phyloP scores from a whole-genome alignment of 208 protist species.

The Trypanosoma grayi region DNA sequence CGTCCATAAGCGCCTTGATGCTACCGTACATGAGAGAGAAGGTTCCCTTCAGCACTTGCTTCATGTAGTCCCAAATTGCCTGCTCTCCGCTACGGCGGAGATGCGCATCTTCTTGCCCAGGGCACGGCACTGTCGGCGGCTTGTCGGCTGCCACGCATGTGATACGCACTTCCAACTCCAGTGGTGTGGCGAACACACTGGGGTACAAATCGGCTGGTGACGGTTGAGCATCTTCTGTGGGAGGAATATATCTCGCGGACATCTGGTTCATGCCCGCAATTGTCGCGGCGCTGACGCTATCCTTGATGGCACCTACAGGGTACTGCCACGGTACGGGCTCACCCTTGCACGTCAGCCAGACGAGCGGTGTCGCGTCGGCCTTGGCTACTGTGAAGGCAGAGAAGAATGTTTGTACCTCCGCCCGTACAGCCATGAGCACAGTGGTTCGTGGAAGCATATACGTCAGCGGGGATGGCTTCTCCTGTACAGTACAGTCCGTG shows the following conservation, averaged over 20 bases:
- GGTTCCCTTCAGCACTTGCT: slow-evolving; percentile 30
- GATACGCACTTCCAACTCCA: slow-evolving; percentile 25
- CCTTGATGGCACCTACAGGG: slow-evolving; percentile 61
- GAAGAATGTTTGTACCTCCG: slow-evolving; percentile 52
- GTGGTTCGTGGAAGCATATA: slow-evolving; percentile 72
- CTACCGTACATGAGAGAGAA: slow-evolving; percentile 32
- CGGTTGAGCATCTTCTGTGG: background rate
- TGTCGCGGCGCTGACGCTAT: slow-evolving; percentile 39
- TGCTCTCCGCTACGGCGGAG: slow-evolving; percentile 7
- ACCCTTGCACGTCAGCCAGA: slow-evolving; percentile 54
- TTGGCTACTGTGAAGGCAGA: slow-evolving; percentile 36
- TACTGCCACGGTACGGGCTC: slow-evolving; percentile 62
- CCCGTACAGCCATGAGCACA: slow-evolving; percentile 51
- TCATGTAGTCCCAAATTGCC: slow-evolving; percentile 21
- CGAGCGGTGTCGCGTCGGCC: slow-evolving; percentile 38
- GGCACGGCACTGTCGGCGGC: slow-evolving; percentile 16
- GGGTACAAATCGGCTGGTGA: slow-evolving; percentile 23
- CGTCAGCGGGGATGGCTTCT: slow-evolving; percentile 37
- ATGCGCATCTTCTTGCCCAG: slow-evolving; percentile 20
- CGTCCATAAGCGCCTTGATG: slow-evolving; percentile 30
- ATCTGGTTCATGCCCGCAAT: slow-evolving; percentile 3
- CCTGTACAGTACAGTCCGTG: slow-evolving; percentile 37
- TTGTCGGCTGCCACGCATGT: slow-evolving; percentile 21
- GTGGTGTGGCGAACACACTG: slow-evolving; percentile 15
- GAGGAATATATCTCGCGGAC: background rate